These are phyloP conservation scores for Populus alba DNA, from an alignment of 345 rosid genomes.

Conservation along the genomic window DNA sequence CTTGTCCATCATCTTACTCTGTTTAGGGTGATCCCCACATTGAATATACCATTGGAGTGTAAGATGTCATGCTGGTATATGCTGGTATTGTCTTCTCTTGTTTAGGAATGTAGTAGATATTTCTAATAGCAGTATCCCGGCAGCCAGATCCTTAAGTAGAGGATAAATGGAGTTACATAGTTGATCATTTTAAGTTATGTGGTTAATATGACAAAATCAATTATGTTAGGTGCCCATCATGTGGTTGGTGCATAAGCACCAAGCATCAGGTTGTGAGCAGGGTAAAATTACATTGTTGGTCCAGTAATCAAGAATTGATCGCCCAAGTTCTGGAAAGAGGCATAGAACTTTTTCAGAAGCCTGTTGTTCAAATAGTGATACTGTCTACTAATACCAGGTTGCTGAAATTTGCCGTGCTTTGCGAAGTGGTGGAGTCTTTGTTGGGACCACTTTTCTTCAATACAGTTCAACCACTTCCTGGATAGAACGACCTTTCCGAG, in stretches of 20 bases:
- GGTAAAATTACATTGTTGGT: neutral
- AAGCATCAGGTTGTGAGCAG: neutral
- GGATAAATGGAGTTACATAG: too few relatives aligned
- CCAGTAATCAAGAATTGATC: neutral
- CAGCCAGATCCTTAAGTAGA: neutral
- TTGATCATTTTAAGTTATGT: too few relatives aligned
- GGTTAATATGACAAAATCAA: neutral
- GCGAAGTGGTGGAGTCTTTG: slow-evolving; percentile 85
- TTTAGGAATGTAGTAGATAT: neutral
- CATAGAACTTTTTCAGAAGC: neutral
- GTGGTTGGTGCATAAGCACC: neutral
- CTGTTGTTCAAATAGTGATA: neutral
- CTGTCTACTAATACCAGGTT: slow-evolving; percentile 38
- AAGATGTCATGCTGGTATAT: neutral
- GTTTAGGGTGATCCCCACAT: neutral
- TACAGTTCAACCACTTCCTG: slow-evolving; percentile 56
- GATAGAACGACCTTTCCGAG: slow-evolving; percentile 48
- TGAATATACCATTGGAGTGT: neutral
- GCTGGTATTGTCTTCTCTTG: neutral
- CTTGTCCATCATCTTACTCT: neutral
- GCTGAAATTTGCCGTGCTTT: slow-evolving; percentile 84
- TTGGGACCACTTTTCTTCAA: slow-evolving; percentile 84
- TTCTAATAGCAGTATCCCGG: neutral
- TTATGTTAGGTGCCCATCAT: neutral
- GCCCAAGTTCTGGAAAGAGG: neutral